Percentiles rank a stretch among this genome's conserved stretches.
Conservation (phyloP, 148 eudicot species). For the Euryodendron excelsum region DNA sequence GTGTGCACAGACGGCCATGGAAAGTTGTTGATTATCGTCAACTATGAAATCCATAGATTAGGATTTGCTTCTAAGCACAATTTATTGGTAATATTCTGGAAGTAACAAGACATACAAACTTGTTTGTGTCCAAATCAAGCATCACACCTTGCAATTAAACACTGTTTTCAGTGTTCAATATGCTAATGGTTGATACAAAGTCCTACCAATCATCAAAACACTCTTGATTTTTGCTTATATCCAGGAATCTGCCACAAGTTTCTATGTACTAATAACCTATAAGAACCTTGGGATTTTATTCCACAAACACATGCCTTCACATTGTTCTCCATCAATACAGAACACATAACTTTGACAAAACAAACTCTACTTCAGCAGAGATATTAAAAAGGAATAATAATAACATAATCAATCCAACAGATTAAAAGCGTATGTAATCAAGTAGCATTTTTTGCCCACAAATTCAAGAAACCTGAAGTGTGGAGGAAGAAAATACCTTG, state of each 20-base stretch:
- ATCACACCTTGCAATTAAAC: neutral
- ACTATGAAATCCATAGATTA: no score
- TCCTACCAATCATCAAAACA: neutral
- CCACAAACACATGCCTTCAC: neutral
- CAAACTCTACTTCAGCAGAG: neutral
- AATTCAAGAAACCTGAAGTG: neutral
- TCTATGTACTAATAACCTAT: neutral
- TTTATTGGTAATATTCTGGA: no score
- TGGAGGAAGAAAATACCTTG: conserved; percentile 48
- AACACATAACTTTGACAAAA: neutral
- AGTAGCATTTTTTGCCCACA: neutral
- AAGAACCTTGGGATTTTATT: neutral
- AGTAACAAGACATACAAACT: no score
- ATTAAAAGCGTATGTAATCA: neutral
- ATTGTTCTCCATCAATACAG: neutral
- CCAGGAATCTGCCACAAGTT: conserved; percentile 3
- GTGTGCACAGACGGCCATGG: no score
- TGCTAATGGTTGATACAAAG: neutral
- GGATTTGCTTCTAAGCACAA: neutral
- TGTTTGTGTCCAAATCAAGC: neutral
- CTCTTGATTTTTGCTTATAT: neutral
- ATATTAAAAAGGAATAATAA: neutral
- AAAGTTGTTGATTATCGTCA: no score
- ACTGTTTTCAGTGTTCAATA: neutral
- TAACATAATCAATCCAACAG: neutral